Percentiles rank a stretch among this genome's conserved stretches.
Conservation (phyloP, 1,284 basidiomycete genomes). For the Exobasidium rhododendri region DNA sequence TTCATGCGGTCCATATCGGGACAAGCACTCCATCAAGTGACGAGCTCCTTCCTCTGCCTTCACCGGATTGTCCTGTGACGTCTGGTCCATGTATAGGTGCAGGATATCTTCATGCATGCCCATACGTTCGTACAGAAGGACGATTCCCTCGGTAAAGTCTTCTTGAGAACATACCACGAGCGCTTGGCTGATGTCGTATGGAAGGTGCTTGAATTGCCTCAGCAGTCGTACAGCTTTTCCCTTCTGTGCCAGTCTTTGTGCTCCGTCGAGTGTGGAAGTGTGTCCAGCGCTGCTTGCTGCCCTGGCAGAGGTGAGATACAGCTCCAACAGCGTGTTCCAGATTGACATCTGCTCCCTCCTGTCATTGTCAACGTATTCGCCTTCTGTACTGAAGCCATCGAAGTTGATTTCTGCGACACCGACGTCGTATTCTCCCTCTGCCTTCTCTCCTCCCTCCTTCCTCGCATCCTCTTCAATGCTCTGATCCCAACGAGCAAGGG, state of each 20-base stretch:
- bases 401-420: conserved; percentile 6
- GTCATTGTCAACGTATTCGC: conserved; percentile 62
- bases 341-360: conserved; percentile 74
- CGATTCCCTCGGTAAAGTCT: conserved; percentile 76
- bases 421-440: conserved; percentile 13
- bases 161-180: conserved; percentile 84
- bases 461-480: conserved; percentile 56
- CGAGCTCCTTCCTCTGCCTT: not conserved
- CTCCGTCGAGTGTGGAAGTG: conserved; percentile 8
- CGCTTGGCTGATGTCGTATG: conserved; percentile 86
- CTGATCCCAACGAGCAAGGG: conserved; percentile 75
- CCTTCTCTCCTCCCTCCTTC: conserved; percentile 12
- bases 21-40: conserved; percentile 67
- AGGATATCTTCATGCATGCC: conserved; percentile 95
- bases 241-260: conserved; percentile 8
- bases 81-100: conserved; percentile 72
- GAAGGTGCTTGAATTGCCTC: conserved; percentile 58
- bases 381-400: conserved; percentile 13
- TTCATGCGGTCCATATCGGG: conserved; percentile 69
- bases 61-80: conserved; percentile 58
- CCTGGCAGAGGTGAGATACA: conserved; percentile 69
- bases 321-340: conserved; percentile 93
- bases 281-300: conserved; percentile 30
- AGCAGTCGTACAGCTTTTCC: conserved; percentile 37
- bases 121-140: conserved; percentile 85